Base-by-base conservation (phyloP, 1,139 yeast genomes). In the Lodderomyces margitis region DNA sequence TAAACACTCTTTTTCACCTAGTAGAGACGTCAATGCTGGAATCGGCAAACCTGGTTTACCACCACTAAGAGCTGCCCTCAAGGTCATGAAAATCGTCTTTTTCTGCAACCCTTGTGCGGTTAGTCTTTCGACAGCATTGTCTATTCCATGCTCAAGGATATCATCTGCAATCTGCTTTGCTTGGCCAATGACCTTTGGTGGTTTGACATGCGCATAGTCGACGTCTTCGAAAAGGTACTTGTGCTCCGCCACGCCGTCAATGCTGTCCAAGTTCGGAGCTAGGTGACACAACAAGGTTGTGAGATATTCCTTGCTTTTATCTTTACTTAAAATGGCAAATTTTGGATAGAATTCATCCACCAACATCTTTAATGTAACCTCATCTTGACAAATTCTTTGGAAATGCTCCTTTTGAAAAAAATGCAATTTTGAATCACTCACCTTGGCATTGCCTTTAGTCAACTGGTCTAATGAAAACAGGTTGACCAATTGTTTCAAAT, bases 401-500 rank as follows among this genome's bases (percentile, higher is more conserved):
- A 61, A 60, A 56, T 84, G 87, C 47, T 71, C 75, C 55, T 85
- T 86, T 62, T 92, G 91, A 64, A 92, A 86, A 59, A 66, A 86
- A 51, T 70, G 67, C 38, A 92, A 70, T 59, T 92, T 91, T 42
- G 78, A 74, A 44, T 81, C 83, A 50, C 85, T 89, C 6, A 92
- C 97, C 58, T 89, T 91, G 14, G 96, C 95, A 62, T 89, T 91
- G 1, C 98, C 98, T 54, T 81, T 87, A 10, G 98, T 91, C 51
- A 94, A 70, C 21, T 87, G 81, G 45, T 81, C 81, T 43, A 86
- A 62, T 1, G 78, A 65, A 46, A 87, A 76, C 52, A 56, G 47
- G 19, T 68, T 51, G 10, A 72, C 75, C 41, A 89, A 63, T 32
- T 84, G 80, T 1, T 67, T 53, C 51, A 87, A 56, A 0, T 69